Base-by-base conservation (phyloP, 1,284 basidiomycete genomes). In the Jaminaea rosea region DNA sequence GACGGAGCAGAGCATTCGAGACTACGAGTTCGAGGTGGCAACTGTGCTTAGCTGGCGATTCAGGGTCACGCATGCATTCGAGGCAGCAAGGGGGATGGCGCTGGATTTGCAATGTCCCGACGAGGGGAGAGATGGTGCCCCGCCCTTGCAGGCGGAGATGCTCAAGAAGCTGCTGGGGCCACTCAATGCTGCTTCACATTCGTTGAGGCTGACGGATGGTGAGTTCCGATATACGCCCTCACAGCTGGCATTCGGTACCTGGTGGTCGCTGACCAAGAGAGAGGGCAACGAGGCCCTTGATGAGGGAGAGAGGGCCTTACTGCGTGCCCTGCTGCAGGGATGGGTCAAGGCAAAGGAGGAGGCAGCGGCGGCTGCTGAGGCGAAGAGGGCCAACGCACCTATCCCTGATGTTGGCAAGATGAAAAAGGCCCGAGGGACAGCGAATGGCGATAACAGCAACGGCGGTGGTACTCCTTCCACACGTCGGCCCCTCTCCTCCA, bases 171-270 rank as follows among this genome's bases (percentile, higher is more conserved):
- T 42, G 3, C 13, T 21, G 4, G 15, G 13, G 4, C 39, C 11
- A 4, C 39, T 42, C 19, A 24, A 15, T 23, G 11, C 24, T 3
- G 39, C 39, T 3, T 42, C 39, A 11, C 39, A 42, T 11, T 77
- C 80, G 19, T 84, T 87, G 17, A 84, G 92, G 17, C 78, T 92
- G 19, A 93, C 92, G 3, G 90, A 96, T 72, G 85, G 83, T 15
- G 93, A 98, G 73, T 83, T 98, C 65, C 80, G 93, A 46, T 96
- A 87, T 71, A 81, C 89, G 4, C 92, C 93, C 0, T 85, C 88
- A 2, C 93, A 97, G 76, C 92, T 98, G 62, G 89, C 88, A 0
- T 79, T 94, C n/a, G 86, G 15, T 23, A 42, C 39, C 11, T 42
- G 39, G 39, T 42, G 4, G 34, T n/a, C n/a, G 6, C 34, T 36